Evolutionary conservation across 1,139 yeast species (phyloP).

Genomic region (Debaryomycetaceae sp.): DNA sequence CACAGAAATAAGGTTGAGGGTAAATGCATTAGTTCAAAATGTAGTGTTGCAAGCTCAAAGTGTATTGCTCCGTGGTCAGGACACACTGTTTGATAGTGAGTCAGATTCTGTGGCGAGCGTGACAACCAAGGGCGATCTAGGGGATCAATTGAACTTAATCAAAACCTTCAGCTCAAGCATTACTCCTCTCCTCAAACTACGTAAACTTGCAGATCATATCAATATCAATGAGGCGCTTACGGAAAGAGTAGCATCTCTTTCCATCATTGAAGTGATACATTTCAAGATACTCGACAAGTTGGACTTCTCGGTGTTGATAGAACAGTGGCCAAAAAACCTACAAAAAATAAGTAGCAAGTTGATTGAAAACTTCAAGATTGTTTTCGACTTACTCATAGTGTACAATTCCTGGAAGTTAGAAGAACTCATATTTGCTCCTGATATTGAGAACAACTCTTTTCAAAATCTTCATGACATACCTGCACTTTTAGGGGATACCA

Average conservation of each 20-base stretch:
- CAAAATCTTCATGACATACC: slow-evolving; percentile 17
- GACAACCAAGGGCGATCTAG: slow-evolving; percentile 8
- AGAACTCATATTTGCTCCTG: slow-evolving; percentile 19
- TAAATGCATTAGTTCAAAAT: slow-evolving; percentile 22
- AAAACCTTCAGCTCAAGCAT: slow-evolving; percentile 13
- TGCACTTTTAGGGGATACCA: slow-evolving; percentile 11
- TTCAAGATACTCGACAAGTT: slow-evolving; percentile 17
- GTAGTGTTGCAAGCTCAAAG: slow-evolving; percentile 16
- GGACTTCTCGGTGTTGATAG: slow-evolving; percentile 15
- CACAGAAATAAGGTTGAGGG: slow-evolving; percentile 19
- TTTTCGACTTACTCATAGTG: slow-evolving; percentile 25
- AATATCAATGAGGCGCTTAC: slow-evolving; percentile 14
- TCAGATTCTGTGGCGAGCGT: slow-evolving; percentile 5
- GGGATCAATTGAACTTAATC: slow-evolving; percentile 16
- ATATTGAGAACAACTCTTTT: slow-evolving; percentile 9
- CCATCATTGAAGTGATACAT: slow-evolving; percentile 12
- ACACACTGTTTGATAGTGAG: neutral
- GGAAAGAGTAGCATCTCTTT: slow-evolving; percentile 3
- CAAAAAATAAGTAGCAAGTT: slow-evolving; percentile 12
- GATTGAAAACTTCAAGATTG: slow-evolving; percentile 12
- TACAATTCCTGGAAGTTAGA: slow-evolving; percentile 36
- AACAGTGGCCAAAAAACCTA: slow-evolving; percentile 21
- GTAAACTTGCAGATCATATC: slow-evolving; percentile 24
- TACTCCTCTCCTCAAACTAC: slow-evolving; percentile 21
- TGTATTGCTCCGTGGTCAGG: slow-evolving; percentile 4